Percentiles rank a stretch among this genome's conserved stretches.
These are phyloP conservation scores for Mycena belliarum DNA, from an alignment of 768 basidiomycete species.

Conservation along the genomic window DNA sequence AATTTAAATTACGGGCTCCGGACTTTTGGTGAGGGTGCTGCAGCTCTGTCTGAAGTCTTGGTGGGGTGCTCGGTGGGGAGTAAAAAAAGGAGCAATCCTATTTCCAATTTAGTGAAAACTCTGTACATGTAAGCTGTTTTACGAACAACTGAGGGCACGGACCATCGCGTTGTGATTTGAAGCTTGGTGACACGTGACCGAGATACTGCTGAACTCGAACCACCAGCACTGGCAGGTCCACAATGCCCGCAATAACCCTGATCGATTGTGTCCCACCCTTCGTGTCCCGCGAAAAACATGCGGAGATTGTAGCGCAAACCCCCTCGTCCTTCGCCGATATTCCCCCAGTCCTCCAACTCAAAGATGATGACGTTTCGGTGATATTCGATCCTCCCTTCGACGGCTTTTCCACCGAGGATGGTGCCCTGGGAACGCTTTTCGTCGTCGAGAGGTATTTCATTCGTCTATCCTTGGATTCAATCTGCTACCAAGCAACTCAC, in stretches of 20 bases:
- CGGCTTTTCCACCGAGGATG: constrained; percentile 54
- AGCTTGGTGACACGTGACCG: no score
- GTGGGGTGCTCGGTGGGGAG: no score
- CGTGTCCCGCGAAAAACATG: constrained; percentile 63
- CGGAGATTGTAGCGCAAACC: constrained; percentile 65
- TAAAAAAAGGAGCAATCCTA: constrained; percentile 6
- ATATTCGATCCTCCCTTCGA: constrained; percentile 67
- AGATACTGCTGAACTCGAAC: no score
- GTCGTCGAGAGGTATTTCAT: constrained; percentile 74
- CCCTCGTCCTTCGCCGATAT: constrained; percentile 84
- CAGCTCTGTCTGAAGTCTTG: no score
- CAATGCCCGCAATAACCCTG: constrained; percentile 24
- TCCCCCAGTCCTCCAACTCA: constrained; percentile 67
- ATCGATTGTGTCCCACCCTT: constrained; percentile 39
- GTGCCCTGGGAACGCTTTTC: constrained; percentile 64
- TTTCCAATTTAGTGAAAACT: no score
- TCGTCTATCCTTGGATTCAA: neutral
- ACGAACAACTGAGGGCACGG: no score
- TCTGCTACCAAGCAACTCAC: neutral
- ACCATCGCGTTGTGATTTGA: no score
- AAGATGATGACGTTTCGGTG: constrained; percentile 69
- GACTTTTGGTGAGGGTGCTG: no score
- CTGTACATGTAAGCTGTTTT: no score
- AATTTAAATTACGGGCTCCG: no score
- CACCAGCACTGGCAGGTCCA: no score